Conservation (phyloP, 768 basidiomycete genomes). For the Lactarius indigo region DNA sequence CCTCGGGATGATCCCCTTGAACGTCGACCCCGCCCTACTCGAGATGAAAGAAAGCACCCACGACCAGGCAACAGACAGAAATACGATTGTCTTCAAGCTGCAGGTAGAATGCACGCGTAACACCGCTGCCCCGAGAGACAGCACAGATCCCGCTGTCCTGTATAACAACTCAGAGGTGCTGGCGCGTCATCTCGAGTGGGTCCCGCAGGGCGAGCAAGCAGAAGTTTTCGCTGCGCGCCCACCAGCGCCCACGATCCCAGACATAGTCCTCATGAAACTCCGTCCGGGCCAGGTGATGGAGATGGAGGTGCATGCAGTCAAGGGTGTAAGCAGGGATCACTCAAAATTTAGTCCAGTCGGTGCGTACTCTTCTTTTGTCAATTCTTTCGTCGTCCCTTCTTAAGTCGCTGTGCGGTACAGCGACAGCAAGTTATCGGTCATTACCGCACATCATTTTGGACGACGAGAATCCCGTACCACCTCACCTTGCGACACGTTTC, state of each 20-base stretch:
- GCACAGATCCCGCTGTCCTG: constrained; percentile 34
- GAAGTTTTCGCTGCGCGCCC: constrained; percentile 48
- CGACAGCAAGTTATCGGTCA: constrained; percentile 93
- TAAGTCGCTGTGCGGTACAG: constrained; percentile 37
- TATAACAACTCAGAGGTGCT: constrained; percentile 71
- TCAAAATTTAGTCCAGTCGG: constrained; percentile 97
- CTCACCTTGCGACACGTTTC: constrained; percentile 76
- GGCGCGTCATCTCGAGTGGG: constrained; percentile 69
- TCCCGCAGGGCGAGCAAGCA: constrained; percentile 77
- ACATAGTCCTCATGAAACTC: constrained; percentile 89
- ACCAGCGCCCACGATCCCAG: constrained; percentile 66
- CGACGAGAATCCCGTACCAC: constrained; percentile 71
- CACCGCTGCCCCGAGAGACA: constrained; percentile 49
- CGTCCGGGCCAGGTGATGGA: constrained; percentile 87
- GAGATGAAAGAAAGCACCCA: constrained; percentile 47
- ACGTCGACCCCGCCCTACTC: constrained; percentile 75
- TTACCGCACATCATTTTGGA: constrained; percentile 76
- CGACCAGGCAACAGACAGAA: constrained; percentile 77
- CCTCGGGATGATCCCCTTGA: constrained; percentile 87
- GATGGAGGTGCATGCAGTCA: constrained; percentile 86
- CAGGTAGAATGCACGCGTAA: constrained; percentile 64
- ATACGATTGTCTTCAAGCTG: constrained; percentile 85
- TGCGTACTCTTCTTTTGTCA: constrained; percentile 33
- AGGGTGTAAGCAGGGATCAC: constrained; percentile 91
- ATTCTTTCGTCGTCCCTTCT: background rate